phyloP scores from a whole-genome alignment of 257 asterid genomes.

The Solanum stenotomum region DNA sequence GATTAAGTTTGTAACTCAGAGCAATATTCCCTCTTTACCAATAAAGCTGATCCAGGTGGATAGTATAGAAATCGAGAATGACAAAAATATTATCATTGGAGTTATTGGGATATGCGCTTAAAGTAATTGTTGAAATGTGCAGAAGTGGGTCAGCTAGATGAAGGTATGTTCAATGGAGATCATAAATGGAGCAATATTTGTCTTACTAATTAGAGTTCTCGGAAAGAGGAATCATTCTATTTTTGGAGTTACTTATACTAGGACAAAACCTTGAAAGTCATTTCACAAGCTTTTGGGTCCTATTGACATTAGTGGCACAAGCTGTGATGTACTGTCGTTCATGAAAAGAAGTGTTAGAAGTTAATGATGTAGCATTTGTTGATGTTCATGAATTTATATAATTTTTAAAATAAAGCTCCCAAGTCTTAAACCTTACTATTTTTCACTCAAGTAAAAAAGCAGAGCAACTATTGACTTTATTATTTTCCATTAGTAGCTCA shows the following conservation, averaged over 20 bases:
- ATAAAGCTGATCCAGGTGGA: not conserved
- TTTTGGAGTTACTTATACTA: not conserved
- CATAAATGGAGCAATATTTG: not conserved
- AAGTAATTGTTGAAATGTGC: not conserved
- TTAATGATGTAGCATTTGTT: not conserved
- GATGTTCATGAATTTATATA: not conserved
- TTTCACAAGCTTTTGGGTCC: not conserved
- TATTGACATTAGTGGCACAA: not conserved
- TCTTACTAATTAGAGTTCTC: not conserved
- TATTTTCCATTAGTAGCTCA: not conserved
- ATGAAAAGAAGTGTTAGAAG: not conserved
- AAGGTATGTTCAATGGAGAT: not conserved
- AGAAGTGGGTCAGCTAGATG: not conserved
- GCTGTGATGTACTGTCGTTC: not conserved
- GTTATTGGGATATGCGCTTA: not conserved
- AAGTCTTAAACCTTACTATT: not conserved
- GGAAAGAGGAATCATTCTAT: not conserved
- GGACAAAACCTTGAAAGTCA: not conserved
- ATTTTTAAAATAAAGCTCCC: not conserved
- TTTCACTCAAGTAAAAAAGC: not conserved
- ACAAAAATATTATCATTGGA: not conserved
- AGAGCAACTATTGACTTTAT: not conserved
- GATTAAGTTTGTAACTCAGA: not conserved
- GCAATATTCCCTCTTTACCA: not conserved
- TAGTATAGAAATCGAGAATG: not conserved